Evolutionary conservation across 2,329 filamentous ascomycete genomes (phyloP).

Genomic region (Fusarium palustre): DNA sequence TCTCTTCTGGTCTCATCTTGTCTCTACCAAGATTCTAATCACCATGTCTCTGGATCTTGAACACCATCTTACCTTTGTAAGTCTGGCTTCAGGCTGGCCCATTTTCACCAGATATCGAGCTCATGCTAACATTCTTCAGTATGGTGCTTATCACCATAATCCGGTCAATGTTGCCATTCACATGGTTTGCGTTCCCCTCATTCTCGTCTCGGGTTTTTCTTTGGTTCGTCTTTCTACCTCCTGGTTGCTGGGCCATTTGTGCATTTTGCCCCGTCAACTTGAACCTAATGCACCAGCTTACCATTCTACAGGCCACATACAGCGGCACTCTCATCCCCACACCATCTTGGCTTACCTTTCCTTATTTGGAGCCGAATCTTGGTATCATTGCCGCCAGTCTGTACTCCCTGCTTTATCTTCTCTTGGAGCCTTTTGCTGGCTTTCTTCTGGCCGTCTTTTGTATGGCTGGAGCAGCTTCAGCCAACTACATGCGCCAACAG

Average conservation of each 20-base stretch:
- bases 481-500: constrained; percentile 78
- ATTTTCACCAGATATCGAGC: background rate
- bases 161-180: constrained; percentile 82
- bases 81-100: constrained; percentile 46
- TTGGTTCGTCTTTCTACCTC: constrained; percentile 67
- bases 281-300: constrained; percentile 12
- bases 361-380: constrained; percentile 74
- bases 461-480: constrained; percentile 77
- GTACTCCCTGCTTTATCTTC: constrained; percentile 84
- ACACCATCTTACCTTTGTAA: constrained; percentile 84
- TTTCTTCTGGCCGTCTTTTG: constrained; percentile 80
- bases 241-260: constrained; percentile 10
- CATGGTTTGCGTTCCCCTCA: constrained; percentile 81
- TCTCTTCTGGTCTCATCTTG: background rate
- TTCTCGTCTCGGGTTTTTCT: constrained; percentile 77
- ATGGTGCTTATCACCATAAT: constrained; percentile 86
- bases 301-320: constrained; percentile 65
- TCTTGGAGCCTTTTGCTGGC: constrained; percentile 94
- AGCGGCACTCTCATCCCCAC: constrained; percentile 71
- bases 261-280: background rate
- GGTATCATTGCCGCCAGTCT: constrained; percentile 72
- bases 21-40: constrained; percentile 27
- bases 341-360: constrained; percentile 74
- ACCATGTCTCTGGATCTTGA: constrained; percentile 80
- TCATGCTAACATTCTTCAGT: constrained; percentile 62